Percentiles rank a stretch among this genome's conserved stretches.
These are phyloP conservation scores for Rhexocercosporidium sp. DNA, from an alignment of 2,329 filamentous ascomycete genomes.

Conservation along the genomic window DNA sequence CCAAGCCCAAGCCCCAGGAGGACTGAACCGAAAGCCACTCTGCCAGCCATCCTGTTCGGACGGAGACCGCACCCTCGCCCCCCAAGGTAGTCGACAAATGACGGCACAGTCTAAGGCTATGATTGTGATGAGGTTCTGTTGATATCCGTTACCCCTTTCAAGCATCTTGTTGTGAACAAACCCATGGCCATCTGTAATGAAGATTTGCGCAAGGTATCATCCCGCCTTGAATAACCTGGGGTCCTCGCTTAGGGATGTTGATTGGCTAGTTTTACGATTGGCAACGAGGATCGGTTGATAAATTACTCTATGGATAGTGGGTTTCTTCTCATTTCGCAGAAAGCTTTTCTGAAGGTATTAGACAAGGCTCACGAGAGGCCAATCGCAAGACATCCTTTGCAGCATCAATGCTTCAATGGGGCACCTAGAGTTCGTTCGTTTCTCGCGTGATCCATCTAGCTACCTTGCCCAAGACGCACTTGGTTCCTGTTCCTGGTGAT, in stretches of 20 bases:
- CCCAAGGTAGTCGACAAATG: not conserved
- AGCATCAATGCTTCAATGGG: not conserved
- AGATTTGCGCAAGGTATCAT: constrained; percentile 11
- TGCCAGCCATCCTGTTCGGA: not conserved
- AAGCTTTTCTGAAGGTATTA: no score
- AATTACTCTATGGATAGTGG: not conserved
- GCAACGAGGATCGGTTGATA: not conserved
- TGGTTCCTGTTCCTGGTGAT: no score
- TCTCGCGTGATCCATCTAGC: not conserved
- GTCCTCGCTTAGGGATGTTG: not conserved
- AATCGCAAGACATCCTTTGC: not conserved
- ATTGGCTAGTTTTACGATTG: constrained; percentile 8
- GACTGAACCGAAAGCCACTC: not conserved
- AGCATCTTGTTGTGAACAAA: not conserved
- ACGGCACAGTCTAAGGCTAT: not conserved
- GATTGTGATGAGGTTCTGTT: not conserved
- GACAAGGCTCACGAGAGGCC: no score
- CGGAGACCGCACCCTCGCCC: not conserved
- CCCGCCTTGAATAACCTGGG: not conserved
- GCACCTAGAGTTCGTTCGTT: not conserved
- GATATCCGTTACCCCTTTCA: not conserved
- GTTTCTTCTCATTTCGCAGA: not conserved
- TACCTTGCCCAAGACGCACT: not conserved
- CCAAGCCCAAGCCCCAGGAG: not conserved
- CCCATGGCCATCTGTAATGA: not conserved